Evolutionary conservation across 208 protist species (phyloP), one percentile per base, ranked within the genome.

Genomic region (Porcisia hertigi): DNA sequence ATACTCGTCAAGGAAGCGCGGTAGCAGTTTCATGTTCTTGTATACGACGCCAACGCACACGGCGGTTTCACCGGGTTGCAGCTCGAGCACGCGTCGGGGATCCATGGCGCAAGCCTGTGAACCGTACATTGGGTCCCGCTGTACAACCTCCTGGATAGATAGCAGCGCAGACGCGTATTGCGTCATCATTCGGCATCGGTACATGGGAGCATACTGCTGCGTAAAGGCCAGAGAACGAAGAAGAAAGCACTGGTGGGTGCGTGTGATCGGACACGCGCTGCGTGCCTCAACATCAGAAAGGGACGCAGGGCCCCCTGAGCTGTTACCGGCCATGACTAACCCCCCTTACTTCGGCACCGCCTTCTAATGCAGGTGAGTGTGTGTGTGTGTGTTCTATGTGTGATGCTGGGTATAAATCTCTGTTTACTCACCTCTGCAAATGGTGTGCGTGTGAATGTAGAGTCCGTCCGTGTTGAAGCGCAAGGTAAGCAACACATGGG

Each of bases 11-110:
- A 98, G 76, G 76, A 98, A 97, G 39, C 84, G 86, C 6, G 93
- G 92, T 39, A 96, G 86, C 43, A 94, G 74, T 63, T 90, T 92
- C 95, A 96, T 96, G 43, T 96, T 86, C 85, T 97, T 98, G 84
- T 96, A 98, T 20, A 96, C 57, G 9, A 96, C 88, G 4, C 95
- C 95, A 3, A 94, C 88, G 57, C 84, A 94, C 12, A 96, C 8
- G 18, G 88, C 80, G 0, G 88, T 85, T 43, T 85, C 79, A 7
- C 87, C 89, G 20, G 82, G 78, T n/a, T 65, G 55, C 67, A 97
- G 81, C 57, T 96, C 89, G 41, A 97, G 83, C 43, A 96, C 81
- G 57, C 92, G 90, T 12, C 62, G 57, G 11, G 71, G 73, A 7
- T 57, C 49, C 36, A 74, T n/a, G 36, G 52, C 55, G 1, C 25